phyloP scores from a whole-genome alignment of 495 filamentous ascomycete species.

The Immersiella caudata region DNA sequence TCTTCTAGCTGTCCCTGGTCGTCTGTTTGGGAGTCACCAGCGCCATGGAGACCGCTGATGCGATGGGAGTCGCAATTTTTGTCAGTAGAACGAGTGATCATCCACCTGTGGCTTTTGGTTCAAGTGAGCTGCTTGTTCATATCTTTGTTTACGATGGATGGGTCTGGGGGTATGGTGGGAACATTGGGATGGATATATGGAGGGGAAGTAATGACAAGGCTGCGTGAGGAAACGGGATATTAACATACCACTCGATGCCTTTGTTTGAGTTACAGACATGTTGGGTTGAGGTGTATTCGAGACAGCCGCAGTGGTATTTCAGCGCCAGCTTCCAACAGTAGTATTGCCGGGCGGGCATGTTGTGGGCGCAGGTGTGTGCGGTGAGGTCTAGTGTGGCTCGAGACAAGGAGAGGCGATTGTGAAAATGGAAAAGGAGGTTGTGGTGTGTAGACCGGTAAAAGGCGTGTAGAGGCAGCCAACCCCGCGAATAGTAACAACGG shows the following conservation, averaged over 20 bases:
- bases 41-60: conserved; percentile 13
- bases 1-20: neutral
- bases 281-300: conserved; percentile 17
- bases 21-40: neutral
- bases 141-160: neutral
- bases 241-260: conserved; percentile 22
- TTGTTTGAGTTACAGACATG: conserved; percentile 28
- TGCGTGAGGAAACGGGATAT: neutral
- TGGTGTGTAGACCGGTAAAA: neutral
- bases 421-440: neutral
- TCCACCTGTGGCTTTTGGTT: conserved; percentile 27
- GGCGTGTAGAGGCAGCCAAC: neutral
- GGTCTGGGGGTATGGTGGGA: neutral
- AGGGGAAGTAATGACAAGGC: neutral
- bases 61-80: conserved; percentile 32
- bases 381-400: conserved; percentile 5
- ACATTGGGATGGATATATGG: neutral
- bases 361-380: neutral
- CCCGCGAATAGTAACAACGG: neutral
- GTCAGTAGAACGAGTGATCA: conserved; percentile 21
- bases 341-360: conserved; percentile 24
- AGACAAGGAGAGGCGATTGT: neutral
- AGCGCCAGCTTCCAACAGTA: conserved; percentile 36
- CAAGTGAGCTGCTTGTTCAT: neutral
- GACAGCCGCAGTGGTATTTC: conserved; percentile 33